phyloP scores from a whole-genome alignment of 164 flowering plant genomes.

The Stephania japonica region DNA sequence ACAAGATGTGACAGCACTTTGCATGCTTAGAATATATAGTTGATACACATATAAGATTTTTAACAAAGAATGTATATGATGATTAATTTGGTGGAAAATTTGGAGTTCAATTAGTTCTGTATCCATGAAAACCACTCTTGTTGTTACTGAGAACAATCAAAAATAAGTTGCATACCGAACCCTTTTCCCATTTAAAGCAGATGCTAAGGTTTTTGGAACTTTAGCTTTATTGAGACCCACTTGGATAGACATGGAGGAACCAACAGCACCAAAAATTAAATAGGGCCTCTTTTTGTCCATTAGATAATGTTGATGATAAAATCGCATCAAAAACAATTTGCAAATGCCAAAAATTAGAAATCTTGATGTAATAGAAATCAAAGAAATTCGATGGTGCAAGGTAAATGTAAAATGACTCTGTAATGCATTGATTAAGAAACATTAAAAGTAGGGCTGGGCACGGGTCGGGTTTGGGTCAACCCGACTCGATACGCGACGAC shows the following conservation, averaged over 20 bases:
- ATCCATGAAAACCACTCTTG: too few species aligned
- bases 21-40: background rate
- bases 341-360: too few species aligned
- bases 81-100: background rate
- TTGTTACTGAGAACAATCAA: background rate
- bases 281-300: background rate
- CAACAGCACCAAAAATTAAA: background rate
- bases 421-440: too few species aligned
- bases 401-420: too few species aligned
- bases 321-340: too few species aligned
- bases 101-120: too few species aligned
- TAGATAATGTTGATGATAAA: background rate
- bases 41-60: background rate
- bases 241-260: background rate
- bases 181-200: background rate
- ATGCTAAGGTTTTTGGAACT: background rate
- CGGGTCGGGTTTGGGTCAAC: too few species aligned
- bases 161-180: background rate
- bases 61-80: too few species aligned
- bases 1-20: background rate
- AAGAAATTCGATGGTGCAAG: too few species aligned
- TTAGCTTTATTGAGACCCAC: background rate
- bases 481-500: too few species aligned
- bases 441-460: too few species aligned
- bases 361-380: too few species aligned